phyloP scores from a whole-genome alignment of 1,139 yeast genomes.

The Diutina mesorugosa region DNA sequence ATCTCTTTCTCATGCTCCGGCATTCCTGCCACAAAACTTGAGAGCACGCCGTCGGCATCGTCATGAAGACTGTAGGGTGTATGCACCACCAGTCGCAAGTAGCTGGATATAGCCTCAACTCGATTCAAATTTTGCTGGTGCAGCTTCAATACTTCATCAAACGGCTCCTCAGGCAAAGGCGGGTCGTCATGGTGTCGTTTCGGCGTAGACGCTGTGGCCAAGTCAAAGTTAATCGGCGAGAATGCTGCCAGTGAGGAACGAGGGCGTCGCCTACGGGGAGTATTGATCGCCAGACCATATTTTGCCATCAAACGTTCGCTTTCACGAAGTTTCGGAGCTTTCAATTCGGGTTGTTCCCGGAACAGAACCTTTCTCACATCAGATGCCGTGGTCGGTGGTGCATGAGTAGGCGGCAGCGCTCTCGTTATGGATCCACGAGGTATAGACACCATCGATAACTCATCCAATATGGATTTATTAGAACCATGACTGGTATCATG shows the following conservation, averaged over 20 bases:
- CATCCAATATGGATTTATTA: background rate
- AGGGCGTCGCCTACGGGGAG: background rate
- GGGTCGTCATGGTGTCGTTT: background rate
- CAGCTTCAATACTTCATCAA: background rate
- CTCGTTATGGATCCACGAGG: background rate
- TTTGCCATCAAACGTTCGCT: background rate
- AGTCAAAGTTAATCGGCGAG: background rate
- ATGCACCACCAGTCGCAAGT: background rate
- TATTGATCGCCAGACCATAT: background rate
- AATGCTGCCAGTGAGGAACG: background rate
- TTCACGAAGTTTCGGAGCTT: background rate
- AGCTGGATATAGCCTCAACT: background rate
- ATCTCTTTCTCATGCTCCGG: conserved; percentile 57
- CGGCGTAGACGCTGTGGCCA: background rate
- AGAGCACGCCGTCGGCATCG: conserved; percentile 52
- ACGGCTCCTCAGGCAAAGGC: background rate
- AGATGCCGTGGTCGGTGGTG: background rate
- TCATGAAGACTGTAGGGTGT: conserved; percentile 24
- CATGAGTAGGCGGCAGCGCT: background rate
- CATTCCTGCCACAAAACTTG: conserved; percentile 52
- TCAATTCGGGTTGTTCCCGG: background rate
- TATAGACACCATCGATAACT: background rate
- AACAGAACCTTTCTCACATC: background rate
- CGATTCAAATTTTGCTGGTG: background rate
- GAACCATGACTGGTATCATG: background rate